These are phyloP conservation scores for Ceratocystis lukuohia DNA, from an alignment of 2,329 filamentous ascomycete genomes.

Conservation along the genomic window DNA sequence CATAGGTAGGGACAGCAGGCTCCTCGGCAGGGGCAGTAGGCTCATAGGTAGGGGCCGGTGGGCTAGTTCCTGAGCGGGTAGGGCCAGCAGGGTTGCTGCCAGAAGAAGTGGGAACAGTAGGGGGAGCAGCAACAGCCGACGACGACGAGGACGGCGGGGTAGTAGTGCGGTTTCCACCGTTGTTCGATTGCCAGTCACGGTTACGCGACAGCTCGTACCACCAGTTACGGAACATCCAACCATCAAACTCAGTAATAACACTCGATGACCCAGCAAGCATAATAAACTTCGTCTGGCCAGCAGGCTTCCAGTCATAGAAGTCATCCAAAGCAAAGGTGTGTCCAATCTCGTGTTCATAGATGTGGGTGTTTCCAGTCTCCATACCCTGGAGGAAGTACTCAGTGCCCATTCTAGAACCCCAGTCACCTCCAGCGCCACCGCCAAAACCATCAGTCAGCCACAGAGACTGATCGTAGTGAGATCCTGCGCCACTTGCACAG, in stretches of 20 bases:
- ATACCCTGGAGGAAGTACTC: conserved; percentile 33
- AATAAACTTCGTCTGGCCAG: conserved; percentile 31
- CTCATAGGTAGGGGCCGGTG: background rate
- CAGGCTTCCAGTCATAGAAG: conserved; percentile 33
- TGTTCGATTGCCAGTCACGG: conserved; percentile 23
- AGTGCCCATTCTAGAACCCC: conserved; percentile 33
- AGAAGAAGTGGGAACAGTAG: background rate
- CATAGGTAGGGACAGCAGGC: background rate
- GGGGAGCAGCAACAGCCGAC: background rate
- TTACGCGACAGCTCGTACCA: conserved; percentile 29
- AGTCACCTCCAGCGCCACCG: conserved; percentile 35
- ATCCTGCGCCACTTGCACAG: conserved; percentile 29
- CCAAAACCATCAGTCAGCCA: conserved; percentile 35
- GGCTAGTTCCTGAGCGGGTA: background rate
- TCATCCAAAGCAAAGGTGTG: conserved; percentile 34
- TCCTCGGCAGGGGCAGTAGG: background rate
- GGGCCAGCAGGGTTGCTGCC: background rate
- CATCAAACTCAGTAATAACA: conserved; percentile 35
- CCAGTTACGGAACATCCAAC: conserved; percentile 37
- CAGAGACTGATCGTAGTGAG: conserved; percentile 34
- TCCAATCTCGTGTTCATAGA: conserved; percentile 35
- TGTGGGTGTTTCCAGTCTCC: conserved; percentile 30
- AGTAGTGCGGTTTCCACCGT: background rate
- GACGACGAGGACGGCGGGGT: background rate
- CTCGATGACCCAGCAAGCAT: conserved; percentile 33